These are phyloP conservation scores for Dictyophora rubrovolvata DNA, from an alignment of 768 basidiomycete genomes.

Conservation along the genomic window DNA sequence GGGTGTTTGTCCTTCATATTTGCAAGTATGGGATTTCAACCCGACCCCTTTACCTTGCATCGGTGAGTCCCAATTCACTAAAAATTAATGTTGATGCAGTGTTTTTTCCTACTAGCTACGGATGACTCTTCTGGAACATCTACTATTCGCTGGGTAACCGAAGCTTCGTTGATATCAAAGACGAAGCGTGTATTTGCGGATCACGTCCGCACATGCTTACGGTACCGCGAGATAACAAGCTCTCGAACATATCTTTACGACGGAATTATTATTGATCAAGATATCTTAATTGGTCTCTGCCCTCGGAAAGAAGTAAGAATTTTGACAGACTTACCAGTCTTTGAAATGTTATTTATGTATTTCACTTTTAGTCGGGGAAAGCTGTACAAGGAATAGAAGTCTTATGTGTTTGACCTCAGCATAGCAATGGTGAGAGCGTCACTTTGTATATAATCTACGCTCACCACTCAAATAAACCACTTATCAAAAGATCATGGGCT, in stretches of 20 bases:
- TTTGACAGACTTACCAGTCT: neutral
- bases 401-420: neutral
- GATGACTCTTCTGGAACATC: conserved; percentile 20
- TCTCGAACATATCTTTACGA: conserved; percentile 13
- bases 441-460: too few relatives aligned
- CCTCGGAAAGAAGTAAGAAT: neutral
- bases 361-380: neutral
- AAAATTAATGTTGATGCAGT: neutral
- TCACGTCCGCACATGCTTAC: conserved; percentile 34
- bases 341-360: neutral
- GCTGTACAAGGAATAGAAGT: neutral
- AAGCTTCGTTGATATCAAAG: conserved; percentile 15
- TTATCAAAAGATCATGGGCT: too few relatives aligned
- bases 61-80: neutral
- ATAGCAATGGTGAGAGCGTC: too few relatives aligned
- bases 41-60: neutral
- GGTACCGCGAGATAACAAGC: conserved; percentile 31
- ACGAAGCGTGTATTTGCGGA: conserved; percentile 29
- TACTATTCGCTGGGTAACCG: conserved; percentile 22
- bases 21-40: conserved; percentile 34
- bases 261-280: conserved; percentile 46
- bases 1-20: conserved; percentile 21
- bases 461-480: too few relatives aligned
- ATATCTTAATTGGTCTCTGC: conserved; percentile 30
- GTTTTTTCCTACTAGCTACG: neutral